Base-by-base conservation (phyloP, 2,329 filamentous ascomycete species). In the Xylaria sp. region DNA sequence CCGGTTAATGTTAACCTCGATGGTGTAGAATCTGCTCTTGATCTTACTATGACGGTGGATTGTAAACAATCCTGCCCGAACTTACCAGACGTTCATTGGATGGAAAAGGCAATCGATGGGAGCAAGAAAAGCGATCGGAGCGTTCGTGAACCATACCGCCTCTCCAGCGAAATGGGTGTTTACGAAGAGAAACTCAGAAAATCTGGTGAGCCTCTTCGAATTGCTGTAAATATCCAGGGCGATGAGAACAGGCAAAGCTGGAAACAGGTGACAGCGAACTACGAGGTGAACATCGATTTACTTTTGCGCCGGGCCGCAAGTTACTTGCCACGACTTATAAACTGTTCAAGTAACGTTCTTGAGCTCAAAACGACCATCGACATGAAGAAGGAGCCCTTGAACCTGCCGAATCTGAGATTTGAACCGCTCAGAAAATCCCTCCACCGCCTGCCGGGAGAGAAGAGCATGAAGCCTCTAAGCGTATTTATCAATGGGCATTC, bases 401-500 rank as follows among this genome's bases (percentile, higher is more conserved):
- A 67, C 20, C 66, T 70, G 25, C 61, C 71, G 6, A 70, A 72
- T 48, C n/a, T 72, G 12, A 64, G 28, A 37, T 73, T 73, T 25
- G 58, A 68, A 18, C 55, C 72, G 18, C 72, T 73, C 60, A 25
- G 41, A 39, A 66, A 63, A 5, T 72, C 69, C 1, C 54, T 73
- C 2, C 48, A 25, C 7, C 64, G 66, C 59, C 44, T 71, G 25
- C 15, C 25, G 9, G 59, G 20, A 66, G 15, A 20, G 1, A 48
- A 23, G 0, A 31, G 3, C 4, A 34, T 46, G 18, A 13, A 39
- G 5, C 13, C 18, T 31, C 44, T 13, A 10, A 13, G 23, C 15
- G 8, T 61, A 50, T 69, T 55, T 10, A 39, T 54, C 1, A 55
- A 71, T 51, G 60, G 54, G 1, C 10, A 44, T 1, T 15, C 28